Percentiles rank a stretch among this genome's conserved stretches.
phyloP scores from a whole-genome alignment of 139 green algal species.

The Yamagishiella unicocca region DNA sequence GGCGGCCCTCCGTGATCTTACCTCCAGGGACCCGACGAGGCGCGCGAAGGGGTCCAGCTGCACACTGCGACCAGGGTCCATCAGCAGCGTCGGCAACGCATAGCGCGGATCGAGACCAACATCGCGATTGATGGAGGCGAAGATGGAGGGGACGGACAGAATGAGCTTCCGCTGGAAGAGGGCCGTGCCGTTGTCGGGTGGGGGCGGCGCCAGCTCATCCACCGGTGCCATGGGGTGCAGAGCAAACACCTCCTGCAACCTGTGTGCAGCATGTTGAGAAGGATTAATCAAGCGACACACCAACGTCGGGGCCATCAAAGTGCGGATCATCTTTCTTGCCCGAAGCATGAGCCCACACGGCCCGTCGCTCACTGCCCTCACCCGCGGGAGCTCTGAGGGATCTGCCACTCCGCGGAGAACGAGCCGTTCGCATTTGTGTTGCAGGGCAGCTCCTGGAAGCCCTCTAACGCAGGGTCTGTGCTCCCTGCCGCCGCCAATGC shows the following conservation, averaged over 20 bases:
- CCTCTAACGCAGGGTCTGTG: too few species aligned
- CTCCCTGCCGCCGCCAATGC: not conserved
- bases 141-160: not conserved
- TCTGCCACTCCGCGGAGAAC: not conserved
- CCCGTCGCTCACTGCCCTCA: too few species aligned
- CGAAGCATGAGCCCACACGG: too few species aligned
- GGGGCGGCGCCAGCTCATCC: not conserved
- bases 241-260: conserved; percentile 4
- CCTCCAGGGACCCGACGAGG: not conserved
- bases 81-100: not conserved
- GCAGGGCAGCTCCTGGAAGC: not conserved
- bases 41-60: not conserved
- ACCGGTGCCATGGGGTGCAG: not conserved
- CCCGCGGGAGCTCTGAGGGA: conserved; percentile 4
- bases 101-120: conserved; percentile 3
- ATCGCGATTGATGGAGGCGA: not conserved
- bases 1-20: too few species aligned
- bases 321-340: too few species aligned
- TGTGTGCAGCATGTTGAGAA: not conserved
- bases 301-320: too few species aligned
- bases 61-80: not conserved
- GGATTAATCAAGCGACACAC: too few species aligned
- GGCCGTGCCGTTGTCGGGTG: not conserved
- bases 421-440: not conserved
- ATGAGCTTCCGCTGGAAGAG: not conserved